These are phyloP conservation scores for Penicillium alfredii DNA, from an alignment of 495 filamentous ascomycete genomes.

Conservation along the genomic window DNA sequence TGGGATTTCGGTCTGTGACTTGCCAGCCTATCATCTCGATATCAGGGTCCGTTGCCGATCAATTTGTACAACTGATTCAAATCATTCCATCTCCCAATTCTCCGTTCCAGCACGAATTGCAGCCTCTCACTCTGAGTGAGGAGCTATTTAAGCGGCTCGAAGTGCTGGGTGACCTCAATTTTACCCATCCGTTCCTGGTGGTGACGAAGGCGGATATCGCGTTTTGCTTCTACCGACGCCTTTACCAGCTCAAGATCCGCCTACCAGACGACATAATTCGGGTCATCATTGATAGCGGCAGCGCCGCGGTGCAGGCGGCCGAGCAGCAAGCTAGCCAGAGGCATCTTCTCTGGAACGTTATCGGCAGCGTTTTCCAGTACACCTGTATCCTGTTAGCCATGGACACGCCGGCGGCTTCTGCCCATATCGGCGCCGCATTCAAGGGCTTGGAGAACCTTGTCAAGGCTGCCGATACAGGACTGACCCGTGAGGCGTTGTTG, in stretches of 20 bases:
- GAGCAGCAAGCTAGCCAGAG: slow-evolving; percentile 22
- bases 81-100: slow-evolving; percentile 27
- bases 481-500: slow-evolving; percentile 27
- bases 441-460: slow-evolving; percentile 27
- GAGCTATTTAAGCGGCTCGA: slow-evolving; percentile 22
- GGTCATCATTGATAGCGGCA: slow-evolving; percentile 22
- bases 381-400: slow-evolving; percentile 25
- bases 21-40: slow-evolving; percentile 16
- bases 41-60: slow-evolving; percentile 22
- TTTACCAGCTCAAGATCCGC: slow-evolving; percentile 23
- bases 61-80: slow-evolving; percentile 26
- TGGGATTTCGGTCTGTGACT: slow-evolving; percentile 21
- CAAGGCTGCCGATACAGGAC: slow-evolving; percentile 20
- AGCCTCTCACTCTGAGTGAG: slow-evolving; percentile 12
- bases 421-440: slow-evolving; percentile 19
- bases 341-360: slow-evolving; percentile 29
- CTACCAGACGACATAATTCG: slow-evolving; percentile 19
- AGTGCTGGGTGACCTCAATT: slow-evolving; percentile 9
- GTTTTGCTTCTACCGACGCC: slow-evolving; percentile 30
- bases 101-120: slow-evolving; percentile 18
- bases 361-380: slow-evolving; percentile 32
- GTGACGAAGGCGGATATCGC: slow-evolving; percentile 28
- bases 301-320: slow-evolving; percentile 19
- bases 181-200: slow-evolving; percentile 25
- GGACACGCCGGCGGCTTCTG: slow-evolving; percentile 19